Evolutionary conservation across 2,329 filamentous ascomycete genomes (phyloP), one percentile per base, ranked within the genome.

Genomic region (Aspergillus proliferans): DNA sequence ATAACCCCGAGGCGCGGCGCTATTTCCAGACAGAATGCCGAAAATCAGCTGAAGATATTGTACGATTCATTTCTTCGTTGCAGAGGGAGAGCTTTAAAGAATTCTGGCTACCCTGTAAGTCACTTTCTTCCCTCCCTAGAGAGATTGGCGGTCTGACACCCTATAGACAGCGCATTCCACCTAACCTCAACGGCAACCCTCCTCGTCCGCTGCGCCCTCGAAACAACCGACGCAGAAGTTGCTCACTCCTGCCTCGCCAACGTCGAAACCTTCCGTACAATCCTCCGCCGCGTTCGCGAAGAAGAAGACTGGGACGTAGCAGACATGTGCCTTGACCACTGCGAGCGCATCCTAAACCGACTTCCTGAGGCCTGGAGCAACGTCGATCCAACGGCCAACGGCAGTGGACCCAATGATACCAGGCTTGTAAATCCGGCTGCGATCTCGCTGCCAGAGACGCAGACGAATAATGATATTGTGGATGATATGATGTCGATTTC

Each of bases 221-320:
- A 80, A 57, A 76, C 77, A 2, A 71, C 70, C 15, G 74, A 78
- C 48, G 57, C 64, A 1, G 68, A 72, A 19, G 68, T 75, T 14
- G 71, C 75, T 8, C 70, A 70, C 7, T 67, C 71, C 3, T 76
- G 72, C 46, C 69, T 79, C 43, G 49, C 66, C 6, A 74, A 74
- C 22, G 74, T 79, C 2, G 70, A 78, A 49, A 70, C 68, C 2
- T 67, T 78, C 39, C 72, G 76, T 34, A 66, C 69, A 6, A 71
- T 75, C 28, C 70, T 79, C 6, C 72, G 73, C 38, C 66, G 69
- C 43, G 74, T 75, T 19, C 67, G 71, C 12, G 72, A 74, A 26
- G 72, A 77, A 45, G 73, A 77, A 55, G 72, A 76, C 45, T 81
- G 78, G 77, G 78, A 81, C 52, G 70, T 80, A 7, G 77, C 77